Conservation (phyloP, 495 filamentous ascomycete species). For the Lophiotrema nucula region DNA sequence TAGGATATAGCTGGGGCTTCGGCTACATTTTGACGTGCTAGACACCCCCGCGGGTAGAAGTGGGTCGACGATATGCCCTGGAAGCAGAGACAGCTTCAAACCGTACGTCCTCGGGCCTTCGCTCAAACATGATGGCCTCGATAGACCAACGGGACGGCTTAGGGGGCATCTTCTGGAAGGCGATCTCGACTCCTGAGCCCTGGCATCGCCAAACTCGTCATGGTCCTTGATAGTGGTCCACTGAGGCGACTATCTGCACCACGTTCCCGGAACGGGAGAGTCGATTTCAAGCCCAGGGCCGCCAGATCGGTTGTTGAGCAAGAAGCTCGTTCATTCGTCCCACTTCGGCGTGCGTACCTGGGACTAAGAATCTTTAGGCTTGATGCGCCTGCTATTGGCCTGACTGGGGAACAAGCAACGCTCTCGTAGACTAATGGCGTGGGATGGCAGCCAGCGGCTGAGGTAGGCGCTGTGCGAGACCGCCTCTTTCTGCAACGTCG, state of each 20-base stretch:
- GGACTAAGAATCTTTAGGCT: neutral
- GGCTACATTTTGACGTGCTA: neutral
- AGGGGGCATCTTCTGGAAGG: neutral
- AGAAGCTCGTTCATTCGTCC: too few relatives aligned
- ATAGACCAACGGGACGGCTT: neutral
- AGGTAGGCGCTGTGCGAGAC: neutral
- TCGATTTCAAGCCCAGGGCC: slow-evolving; percentile 4
- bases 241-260: neutral
- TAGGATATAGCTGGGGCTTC: neutral
- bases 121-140: neutral
- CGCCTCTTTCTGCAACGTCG: too few relatives aligned
- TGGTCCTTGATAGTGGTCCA: neutral
- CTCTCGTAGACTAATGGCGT: neutral
- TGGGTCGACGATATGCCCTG: neutral
- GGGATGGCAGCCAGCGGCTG: slow-evolving; percentile 11
- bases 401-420: slow-evolving; percentile 13
- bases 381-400: neutral
- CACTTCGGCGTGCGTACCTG: slow-evolving; percentile 2
- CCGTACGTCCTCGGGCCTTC: too few relatives aligned
- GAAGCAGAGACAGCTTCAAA: too few relatives aligned
- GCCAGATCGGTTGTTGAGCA: too few relatives aligned
- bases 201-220: neutral
- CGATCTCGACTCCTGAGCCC: slow-evolving; percentile 10
- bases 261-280: slow-evolving; percentile 1
- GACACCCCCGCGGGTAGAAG: neutral